phyloP scores from a whole-genome alignment of 1,139 yeast genomes.

The Taphrina confusa region DNA sequence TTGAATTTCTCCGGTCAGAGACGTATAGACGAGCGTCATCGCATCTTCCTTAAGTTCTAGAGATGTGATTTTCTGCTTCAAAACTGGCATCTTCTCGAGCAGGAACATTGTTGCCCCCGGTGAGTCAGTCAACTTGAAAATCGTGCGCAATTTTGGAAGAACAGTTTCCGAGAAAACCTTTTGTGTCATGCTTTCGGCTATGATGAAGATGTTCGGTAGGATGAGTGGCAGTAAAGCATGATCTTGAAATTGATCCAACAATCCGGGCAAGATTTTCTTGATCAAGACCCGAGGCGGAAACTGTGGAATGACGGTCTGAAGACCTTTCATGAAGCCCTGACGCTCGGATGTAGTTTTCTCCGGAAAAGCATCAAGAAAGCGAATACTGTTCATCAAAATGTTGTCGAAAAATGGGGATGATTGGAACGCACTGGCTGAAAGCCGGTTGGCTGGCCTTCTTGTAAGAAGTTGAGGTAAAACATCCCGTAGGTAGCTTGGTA shows the following conservation, averaged over 20 bases:
- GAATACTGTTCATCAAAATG: conserved; percentile 76
- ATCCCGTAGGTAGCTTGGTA: conserved; percentile 38
- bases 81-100: conserved; percentile 57
- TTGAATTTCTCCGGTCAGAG: conserved; percentile 46
- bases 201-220: conserved; percentile 60
- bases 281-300: conserved; percentile 72
- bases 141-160: conserved; percentile 53
- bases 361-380: conserved; percentile 79
- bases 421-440: conserved; percentile 54
- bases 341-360: conserved; percentile 73
- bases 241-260: conserved; percentile 55
- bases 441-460: conserved; percentile 50
- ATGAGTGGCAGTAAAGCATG: conserved; percentile 58
- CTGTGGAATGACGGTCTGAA: conserved; percentile 59
- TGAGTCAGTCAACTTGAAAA: conserved; percentile 48
- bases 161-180: conserved; percentile 75
- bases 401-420: conserved; percentile 71
- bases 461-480: conserved; percentile 51
- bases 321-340: conserved; percentile 65
- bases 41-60: conserved; percentile 49
- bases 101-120: conserved; percentile 57
- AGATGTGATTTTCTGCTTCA: conserved; percentile 57
- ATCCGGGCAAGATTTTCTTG: conserved; percentile 72
- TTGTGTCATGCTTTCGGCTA: conserved; percentile 69
- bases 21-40: conserved; percentile 47